phyloP scores from a whole-genome alignment of 2,329 filamentous ascomycete species.

The Pseudogymnoascus sp. region DNA sequence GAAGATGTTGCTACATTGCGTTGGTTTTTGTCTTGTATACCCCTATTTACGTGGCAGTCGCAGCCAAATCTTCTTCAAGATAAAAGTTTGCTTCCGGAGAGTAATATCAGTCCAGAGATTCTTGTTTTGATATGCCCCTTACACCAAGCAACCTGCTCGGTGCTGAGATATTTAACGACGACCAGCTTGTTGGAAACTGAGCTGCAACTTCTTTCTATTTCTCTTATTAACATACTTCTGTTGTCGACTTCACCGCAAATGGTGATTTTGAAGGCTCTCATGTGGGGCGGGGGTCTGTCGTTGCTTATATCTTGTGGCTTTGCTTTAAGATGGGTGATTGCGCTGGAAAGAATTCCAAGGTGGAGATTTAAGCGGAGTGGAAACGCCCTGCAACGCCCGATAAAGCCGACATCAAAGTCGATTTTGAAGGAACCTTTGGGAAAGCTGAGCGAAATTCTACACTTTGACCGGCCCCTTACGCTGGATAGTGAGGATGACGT shows the following conservation, averaged over 20 bases:
- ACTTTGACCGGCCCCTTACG: neutral
- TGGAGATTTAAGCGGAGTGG: slow-evolving; percentile 70
- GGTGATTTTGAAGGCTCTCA: slow-evolving; percentile 72
- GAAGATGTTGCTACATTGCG: slow-evolving; percentile 61
- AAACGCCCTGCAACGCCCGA: neutral
- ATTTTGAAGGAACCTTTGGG: neutral
- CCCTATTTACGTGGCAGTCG: slow-evolving; percentile 37
- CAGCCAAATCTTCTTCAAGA: neutral
- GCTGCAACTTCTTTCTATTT: slow-evolving; percentile 75
- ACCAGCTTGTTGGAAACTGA: slow-evolving; percentile 84
- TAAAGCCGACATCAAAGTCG: slow-evolving; percentile 9
- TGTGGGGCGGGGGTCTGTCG: slow-evolving; percentile 76
- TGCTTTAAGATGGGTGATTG: slow-evolving; percentile 75
- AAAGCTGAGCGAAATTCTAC: slow-evolving; percentile 1
- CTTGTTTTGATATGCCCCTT: slow-evolving; percentile 65
- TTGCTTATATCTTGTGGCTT: slow-evolving; percentile 66
- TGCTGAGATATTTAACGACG: slow-evolving; percentile 73
- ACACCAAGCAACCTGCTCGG: slow-evolving; percentile 67
- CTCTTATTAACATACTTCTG: slow-evolving; percentile 72
- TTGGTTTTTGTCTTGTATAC: slow-evolving; percentile 69
- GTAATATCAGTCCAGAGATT: slow-evolving; percentile 33
- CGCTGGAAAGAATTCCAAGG: slow-evolving; percentile 77
- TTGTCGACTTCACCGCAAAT: slow-evolving; percentile 75
- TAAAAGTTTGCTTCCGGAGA: slow-evolving; percentile 14
- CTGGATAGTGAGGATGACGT: slow-evolving; percentile 6